Conservation (phyloP, 129 eudicot genomes). For the Artemisia argyi region DNA sequence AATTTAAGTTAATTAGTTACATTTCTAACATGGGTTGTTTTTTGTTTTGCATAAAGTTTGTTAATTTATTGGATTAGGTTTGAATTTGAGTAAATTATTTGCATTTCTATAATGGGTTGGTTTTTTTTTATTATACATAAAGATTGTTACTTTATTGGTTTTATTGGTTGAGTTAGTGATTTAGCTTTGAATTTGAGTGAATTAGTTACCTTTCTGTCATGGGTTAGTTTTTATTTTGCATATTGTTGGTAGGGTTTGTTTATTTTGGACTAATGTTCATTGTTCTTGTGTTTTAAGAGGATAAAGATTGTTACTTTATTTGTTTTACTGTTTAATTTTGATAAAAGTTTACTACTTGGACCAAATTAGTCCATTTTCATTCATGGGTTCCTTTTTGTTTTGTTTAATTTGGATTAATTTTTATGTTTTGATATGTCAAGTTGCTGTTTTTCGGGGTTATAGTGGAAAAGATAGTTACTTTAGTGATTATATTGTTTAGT, state of each 20-base stretch:
- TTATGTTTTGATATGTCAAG: background rate
- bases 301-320: background rate
- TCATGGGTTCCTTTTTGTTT: conserved; percentile 3
- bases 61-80: background rate
- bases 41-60: background rate
- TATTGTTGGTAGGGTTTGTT: no score
- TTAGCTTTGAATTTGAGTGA: conserved; percentile 6
- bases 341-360: background rate
- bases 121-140: background rate
- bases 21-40: conserved; percentile 1
- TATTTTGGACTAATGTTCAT: conserved; percentile 6
- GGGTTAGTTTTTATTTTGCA: conserved; percentile 9
- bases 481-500: no score
- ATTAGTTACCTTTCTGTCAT: conserved; percentile 5
- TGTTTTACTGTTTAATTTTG: background rate
- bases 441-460: no score
- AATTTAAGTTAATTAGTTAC: background rate
- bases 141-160: background rate
- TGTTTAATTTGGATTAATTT: background rate
- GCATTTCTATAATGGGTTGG: background rate
- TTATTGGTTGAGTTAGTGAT: background rate
- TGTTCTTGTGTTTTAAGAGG: conserved; percentile 13
- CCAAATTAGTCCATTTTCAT: background rate
- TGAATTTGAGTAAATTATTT: conserved; percentile 1
- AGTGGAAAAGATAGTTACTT: no score